Percentiles rank a stretch among this genome's conserved stretches.
Evolutionary conservation across 257 asterid genomes (phyloP).

Genomic region (Rhazya stricta): DNA sequence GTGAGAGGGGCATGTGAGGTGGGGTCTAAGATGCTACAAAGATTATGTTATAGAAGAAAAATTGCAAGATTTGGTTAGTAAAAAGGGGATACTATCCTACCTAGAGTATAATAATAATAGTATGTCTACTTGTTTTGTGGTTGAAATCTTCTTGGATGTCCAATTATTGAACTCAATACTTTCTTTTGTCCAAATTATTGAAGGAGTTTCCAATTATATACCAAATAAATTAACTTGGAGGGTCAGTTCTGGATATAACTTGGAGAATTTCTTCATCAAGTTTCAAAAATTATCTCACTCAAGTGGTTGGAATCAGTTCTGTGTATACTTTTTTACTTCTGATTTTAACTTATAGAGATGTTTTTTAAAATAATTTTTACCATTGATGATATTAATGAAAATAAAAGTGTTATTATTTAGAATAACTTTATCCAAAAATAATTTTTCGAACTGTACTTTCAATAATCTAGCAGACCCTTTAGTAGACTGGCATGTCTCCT

Average conservation of each 20-base stretch:
- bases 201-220: neutral
- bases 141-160: neutral
- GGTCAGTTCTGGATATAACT: neutral
- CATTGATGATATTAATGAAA: too few relatives aligned
- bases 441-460: too few relatives aligned
- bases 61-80: conserved; percentile 6
- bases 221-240: neutral
- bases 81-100: neutral
- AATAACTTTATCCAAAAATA: too few relatives aligned
- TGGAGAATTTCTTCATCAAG: too few relatives aligned
- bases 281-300: too few relatives aligned
- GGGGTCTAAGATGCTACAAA: conserved; percentile 4
- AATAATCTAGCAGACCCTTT: too few relatives aligned
- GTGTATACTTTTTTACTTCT: too few relatives aligned
- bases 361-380: too few relatives aligned
- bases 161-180: neutral
- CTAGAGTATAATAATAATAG: neutral
- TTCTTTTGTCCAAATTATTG: neutral
- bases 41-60: neutral
- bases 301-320: too few relatives aligned
- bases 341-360: too few relatives aligned
- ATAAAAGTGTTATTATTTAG: too few relatives aligned
- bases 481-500: too few relatives aligned
- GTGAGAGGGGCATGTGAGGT: conserved; percentile 4
- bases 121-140: neutral